phyloP scores from a whole-genome alignment of 2,329 filamentous ascomycete species.

The Trichoderma sp. region DNA sequence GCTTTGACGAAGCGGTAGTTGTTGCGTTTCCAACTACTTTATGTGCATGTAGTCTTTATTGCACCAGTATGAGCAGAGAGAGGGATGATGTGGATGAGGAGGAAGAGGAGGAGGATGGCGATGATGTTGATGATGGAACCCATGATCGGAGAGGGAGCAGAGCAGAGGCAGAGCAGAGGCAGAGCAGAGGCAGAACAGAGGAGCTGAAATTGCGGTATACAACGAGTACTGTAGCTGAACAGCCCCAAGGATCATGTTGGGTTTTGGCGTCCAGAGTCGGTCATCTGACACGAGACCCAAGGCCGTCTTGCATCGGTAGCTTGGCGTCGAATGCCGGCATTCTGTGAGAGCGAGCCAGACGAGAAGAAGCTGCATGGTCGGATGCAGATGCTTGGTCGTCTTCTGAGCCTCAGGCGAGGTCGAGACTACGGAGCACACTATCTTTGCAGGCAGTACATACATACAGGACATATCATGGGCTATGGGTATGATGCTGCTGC shows the following conservation, averaged over 20 bases:
- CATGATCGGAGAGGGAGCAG: not conserved
- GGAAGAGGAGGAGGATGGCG: no score
- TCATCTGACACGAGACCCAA: conserved; percentile 26
- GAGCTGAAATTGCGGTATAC: not conserved
- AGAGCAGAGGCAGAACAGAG: not conserved
- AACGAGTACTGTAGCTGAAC: not conserved
- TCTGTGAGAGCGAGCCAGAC: conserved; percentile 9
- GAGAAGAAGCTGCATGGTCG: not conserved
- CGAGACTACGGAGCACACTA: no score
- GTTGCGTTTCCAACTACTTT: no score
- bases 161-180: no score
- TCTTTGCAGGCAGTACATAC: no score
- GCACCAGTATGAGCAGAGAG: no score
- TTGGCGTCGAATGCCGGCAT: conserved; percentile 17
- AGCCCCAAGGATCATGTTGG: conserved; percentile 13
- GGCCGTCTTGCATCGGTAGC: conserved; percentile 23
- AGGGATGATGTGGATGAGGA: no score
- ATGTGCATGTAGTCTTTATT: no score
- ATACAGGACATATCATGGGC: no score
- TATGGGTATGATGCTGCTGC: no score
- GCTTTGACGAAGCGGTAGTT: no score
- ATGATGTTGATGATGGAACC: no score
- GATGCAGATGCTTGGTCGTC: conserved; percentile 15
- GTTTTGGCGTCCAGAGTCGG: conserved; percentile 26
- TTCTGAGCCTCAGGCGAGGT: not conserved